A percentile compares a stretch with the other conserved stretches of the same genome.
These are phyloP conservation scores for Talaromyces pinophilus DNA, from an alignment of 2,329 filamentous ascomycete genomes.

Conservation along the genomic window DNA sequence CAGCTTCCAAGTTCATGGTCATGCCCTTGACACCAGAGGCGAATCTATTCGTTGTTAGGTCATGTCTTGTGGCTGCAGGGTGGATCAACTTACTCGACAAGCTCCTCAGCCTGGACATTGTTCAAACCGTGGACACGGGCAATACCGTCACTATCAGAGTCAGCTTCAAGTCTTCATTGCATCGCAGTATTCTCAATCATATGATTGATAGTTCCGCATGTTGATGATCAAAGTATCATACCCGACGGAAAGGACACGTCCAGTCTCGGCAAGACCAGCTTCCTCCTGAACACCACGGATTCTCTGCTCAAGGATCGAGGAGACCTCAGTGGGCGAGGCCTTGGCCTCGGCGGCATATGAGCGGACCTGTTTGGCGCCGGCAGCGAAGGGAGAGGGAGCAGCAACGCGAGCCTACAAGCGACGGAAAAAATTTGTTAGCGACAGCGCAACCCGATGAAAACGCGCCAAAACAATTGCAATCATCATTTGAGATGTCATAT, in stretches of 20 bases:
- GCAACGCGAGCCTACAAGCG: conserved; percentile 72
- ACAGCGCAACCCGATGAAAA: conserved; percentile 49
- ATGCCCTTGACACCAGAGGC: conserved; percentile 99
- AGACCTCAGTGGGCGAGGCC: conserved; percentile 95
- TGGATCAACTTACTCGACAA: conserved; percentile 85
- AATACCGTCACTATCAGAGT: conserved; percentile 87
- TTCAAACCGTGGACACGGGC: conserved; percentile 99
- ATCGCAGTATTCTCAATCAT: background rate
- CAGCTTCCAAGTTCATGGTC: conserved; percentile 99
- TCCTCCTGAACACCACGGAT: conserved; percentile 99
- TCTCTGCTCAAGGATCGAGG: conserved; percentile 98
- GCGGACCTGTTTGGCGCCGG: conserved; percentile 71
- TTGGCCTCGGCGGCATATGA: conserved; percentile 91
- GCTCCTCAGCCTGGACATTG: conserved; percentile 99
- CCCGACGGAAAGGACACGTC: conserved; percentile 97
- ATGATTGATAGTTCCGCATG: background rate
- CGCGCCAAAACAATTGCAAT: conserved; percentile 29
- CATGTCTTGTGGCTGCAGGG: conserved; percentile 12
- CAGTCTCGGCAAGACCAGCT: conserved; percentile 93
- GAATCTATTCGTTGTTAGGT: conserved; percentile 64
- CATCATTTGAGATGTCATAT: conserved; percentile 27
- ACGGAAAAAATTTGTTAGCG: conserved; percentile 46
- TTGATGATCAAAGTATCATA: conserved; percentile 56
- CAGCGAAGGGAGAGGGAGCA: conserved; percentile 74
- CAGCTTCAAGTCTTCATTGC: background rate